Evolutionary conservation across 129 eudicot genomes (phyloP).

Genomic region (Smallanthus sonchifolius): DNA sequence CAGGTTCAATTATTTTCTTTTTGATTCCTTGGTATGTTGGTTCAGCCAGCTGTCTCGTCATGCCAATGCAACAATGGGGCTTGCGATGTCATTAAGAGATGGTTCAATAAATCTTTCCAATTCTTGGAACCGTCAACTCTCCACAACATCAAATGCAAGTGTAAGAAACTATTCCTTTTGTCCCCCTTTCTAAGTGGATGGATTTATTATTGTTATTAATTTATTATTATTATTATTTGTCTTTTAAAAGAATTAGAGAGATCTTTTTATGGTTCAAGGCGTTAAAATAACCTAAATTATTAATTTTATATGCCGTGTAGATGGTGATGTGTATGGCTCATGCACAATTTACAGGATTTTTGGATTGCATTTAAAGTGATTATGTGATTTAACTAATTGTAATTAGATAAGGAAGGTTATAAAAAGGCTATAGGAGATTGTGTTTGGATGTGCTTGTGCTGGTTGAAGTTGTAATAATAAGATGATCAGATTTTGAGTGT

Average conservation of each 20-base stretch:
- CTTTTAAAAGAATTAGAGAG: neutral
- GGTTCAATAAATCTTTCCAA: conserved; percentile 91
- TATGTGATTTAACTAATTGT: neutral
- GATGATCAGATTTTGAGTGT: neutral
- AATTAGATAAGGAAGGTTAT: neutral
- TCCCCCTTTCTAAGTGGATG: neutral
- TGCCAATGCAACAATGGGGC: conserved; percentile 80
- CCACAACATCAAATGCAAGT: conserved; percentile 71
- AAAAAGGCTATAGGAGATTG: neutral
- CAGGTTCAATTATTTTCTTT: neutral
- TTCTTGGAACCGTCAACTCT: conserved; percentile 85
- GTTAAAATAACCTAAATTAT: neutral
- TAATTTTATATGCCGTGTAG: neutral
- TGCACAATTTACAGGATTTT: neutral
- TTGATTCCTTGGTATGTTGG: conserved; percentile 9
- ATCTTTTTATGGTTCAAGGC: neutral
- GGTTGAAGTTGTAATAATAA: neutral
- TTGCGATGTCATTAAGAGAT: conserved; percentile 74
- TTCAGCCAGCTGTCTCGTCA: conserved; percentile 70
- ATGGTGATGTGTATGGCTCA: conserved; percentile 1
- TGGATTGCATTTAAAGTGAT: neutral
- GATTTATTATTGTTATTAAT: neutral
- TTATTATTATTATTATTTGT: neutral
- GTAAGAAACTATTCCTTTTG: conserved; percentile 42
- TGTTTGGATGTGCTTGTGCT: conserved; percentile 1